A percentile compares a stretch with the other conserved stretches of the same genome.
phyloP scores from a whole-genome alignment of 805 yeast genomes.

The Saccharomycopsis selenospora region DNA sequence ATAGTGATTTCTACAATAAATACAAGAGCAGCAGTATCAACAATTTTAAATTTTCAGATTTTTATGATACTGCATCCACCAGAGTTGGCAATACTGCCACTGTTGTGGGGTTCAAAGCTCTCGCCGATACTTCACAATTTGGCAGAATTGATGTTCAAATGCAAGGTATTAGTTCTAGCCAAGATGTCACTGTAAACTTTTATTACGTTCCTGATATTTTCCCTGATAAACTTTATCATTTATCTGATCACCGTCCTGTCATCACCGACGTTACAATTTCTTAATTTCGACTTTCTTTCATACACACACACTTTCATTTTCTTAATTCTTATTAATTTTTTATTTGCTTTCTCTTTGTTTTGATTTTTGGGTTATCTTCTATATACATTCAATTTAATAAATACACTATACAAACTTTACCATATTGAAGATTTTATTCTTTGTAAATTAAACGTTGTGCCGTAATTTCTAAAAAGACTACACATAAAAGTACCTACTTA shows the following conservation, averaged over 20 bases:
- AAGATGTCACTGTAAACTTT: slow-evolving; percentile 20
- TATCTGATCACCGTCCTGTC: slow-evolving; percentile 14
- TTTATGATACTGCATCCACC: slow-evolving; percentile 24
- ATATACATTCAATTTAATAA: no score
- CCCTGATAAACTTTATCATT: slow-evolving; percentile 7
- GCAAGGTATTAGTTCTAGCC: slow-evolving; percentile 25
- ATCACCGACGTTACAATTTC: slow-evolving; percentile 6
- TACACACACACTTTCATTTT: no score
- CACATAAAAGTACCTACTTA: no score
- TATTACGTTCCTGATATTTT: slow-evolving; percentile 11
- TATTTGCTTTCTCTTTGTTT: no score
- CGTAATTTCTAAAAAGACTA: no score
- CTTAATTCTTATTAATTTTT: no score
- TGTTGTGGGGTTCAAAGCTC: slow-evolving; percentile 34
- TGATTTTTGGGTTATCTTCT: no score
- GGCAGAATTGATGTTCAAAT: slow-evolving; percentile 37
- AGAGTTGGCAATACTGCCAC: slow-evolving; percentile 33
- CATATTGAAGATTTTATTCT: no score
- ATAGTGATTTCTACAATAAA: slow-evolving; percentile 23
- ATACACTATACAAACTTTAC: no score
- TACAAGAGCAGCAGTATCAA: slow-evolving; percentile 21
- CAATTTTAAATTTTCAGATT: slow-evolving; percentile 28
- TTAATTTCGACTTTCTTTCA: not conserved
- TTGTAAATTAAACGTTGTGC: no score
- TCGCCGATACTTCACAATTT: slow-evolving; percentile 22